Conservation (phyloP, 768 basidiomycete genomes). For the Trametes cingulata region DNA sequence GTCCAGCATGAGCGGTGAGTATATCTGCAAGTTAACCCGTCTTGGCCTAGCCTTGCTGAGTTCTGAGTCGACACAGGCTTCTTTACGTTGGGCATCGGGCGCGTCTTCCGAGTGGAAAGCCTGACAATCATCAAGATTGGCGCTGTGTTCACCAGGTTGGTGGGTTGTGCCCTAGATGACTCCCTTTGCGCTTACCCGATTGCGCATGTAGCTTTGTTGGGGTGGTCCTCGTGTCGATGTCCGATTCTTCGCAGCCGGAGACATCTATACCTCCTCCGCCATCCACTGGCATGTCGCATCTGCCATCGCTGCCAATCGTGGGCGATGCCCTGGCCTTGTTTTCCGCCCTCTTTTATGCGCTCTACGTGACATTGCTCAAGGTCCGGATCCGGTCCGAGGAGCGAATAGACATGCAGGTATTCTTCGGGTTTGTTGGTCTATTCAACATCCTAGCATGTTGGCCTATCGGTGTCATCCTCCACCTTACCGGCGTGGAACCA, state of each 20-base stretch:
- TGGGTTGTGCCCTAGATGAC: not conserved
- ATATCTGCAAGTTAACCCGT: not conserved
- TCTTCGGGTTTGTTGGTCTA: constrained; percentile 92
- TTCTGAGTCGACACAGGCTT: constrained; percentile 58
- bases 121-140: constrained; percentile 70
- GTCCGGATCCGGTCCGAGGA: constrained; percentile 80
- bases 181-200: not conserved
- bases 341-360: constrained; percentile 86
- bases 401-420: constrained; percentile 88
- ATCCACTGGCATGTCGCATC: constrained; percentile 22
- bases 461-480: constrained; percentile 78
- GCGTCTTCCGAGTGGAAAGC: constrained; percentile 78
- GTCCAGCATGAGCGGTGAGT: constrained; percentile 81
- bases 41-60: not conserved
- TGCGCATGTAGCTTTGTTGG: constrained; percentile 63
- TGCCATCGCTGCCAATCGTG: constrained; percentile 45
- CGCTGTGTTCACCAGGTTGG: constrained; percentile 80
- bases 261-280: constrained; percentile 14
- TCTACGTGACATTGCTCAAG: constrained; percentile 89
- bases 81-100: constrained; percentile 87
- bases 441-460: constrained; percentile 78
- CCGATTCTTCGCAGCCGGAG: constrained; percentile 57
- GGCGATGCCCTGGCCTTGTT: constrained; percentile 85
- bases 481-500: constrained; percentile 68
- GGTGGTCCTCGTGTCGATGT: constrained; percentile 84